These are phyloP conservation scores for Persicaria tinctoria DNA, from an alignment of 148 eudicot species.

Conservation along the genomic window DNA sequence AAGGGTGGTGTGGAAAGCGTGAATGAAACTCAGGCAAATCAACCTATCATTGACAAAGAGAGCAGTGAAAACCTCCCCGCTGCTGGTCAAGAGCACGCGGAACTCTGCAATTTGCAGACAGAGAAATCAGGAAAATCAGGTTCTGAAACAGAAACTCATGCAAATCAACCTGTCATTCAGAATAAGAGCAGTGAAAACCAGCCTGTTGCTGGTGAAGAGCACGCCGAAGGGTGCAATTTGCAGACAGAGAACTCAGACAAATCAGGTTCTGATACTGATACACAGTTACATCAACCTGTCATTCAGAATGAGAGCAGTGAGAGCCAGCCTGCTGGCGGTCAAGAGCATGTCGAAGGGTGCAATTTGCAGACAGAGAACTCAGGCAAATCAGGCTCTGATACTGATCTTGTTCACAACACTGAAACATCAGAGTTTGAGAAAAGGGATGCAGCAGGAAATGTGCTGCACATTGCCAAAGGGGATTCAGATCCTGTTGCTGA, in stretches of 20 bases:
- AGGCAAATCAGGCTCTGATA: constrained; percentile 17
- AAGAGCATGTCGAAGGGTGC: constrained; percentile 21
- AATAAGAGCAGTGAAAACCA: constrained; percentile 26
- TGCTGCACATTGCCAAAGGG: constrained; percentile 27
- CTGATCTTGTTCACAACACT: constrained; percentile 23
- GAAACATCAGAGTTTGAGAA: constrained; percentile 24
- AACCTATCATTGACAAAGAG: constrained; percentile 18
- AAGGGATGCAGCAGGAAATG: constrained; percentile 19
- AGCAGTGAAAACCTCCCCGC: constrained; percentile 21
- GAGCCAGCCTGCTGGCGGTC: constrained; percentile 19
- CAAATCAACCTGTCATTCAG: constrained; percentile 29
- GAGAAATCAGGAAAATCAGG: constrained; percentile 19
- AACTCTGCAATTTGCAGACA: constrained; percentile 17
- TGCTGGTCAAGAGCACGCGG: constrained; percentile 21
- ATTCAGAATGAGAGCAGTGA: constrained; percentile 29
- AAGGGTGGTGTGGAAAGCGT: constrained; percentile 23
- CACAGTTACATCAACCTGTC: constrained; percentile 30
- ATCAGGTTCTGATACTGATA: constrained; percentile 21
- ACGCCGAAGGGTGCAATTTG: constrained; percentile 17
- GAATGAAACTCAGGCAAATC: constrained; percentile 27
- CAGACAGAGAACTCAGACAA: constrained; percentile 19
- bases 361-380: constrained; percentile 22
- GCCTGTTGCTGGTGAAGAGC: constrained; percentile 22
- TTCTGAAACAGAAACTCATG: constrained; percentile 25
- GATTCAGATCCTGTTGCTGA: constrained; percentile 28